Conservation (phyloP, 805 yeast genomes). For the Candida nanaspora region DNA sequence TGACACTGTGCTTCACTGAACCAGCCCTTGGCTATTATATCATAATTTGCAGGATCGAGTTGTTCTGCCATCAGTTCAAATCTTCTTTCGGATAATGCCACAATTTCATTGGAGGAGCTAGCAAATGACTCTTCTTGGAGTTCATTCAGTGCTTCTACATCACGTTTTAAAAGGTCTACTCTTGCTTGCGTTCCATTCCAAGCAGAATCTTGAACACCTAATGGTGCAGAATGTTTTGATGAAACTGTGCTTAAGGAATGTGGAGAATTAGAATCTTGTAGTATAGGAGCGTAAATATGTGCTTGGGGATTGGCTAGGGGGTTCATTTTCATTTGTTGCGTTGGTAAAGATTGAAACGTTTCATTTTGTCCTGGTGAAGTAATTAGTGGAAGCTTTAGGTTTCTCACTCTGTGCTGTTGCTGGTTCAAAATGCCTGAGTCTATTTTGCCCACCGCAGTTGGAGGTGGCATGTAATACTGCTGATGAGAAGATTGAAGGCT, state of each 20-base stretch:
- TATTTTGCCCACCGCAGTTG: background rate
- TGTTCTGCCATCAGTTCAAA: constrained; percentile 23
- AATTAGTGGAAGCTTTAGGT: too few relatives aligned
- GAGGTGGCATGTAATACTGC: background rate
- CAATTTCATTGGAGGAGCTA: constrained; percentile 37
- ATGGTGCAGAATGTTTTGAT: background rate
- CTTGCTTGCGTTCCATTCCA: background rate
- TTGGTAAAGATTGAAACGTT: too few relatives aligned
- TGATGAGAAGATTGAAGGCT: background rate
- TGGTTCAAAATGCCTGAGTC: too few relatives aligned
- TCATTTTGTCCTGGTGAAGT: too few relatives aligned
- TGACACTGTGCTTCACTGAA: constrained; percentile 55
- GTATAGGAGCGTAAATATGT: background rate
- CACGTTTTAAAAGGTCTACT: constrained; percentile 13
- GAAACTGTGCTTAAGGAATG: background rate
- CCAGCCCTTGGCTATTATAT: constrained; percentile 51
- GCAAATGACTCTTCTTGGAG: constrained; percentile 28
- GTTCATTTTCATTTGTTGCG: too few relatives aligned
- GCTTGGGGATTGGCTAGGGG: background rate
- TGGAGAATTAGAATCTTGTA: background rate
- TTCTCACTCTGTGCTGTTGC: too few relatives aligned
- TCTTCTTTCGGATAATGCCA: constrained; percentile 38
- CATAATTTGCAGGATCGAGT: constrained; percentile 23
- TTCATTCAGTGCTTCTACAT: constrained; percentile 28
- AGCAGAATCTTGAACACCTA: background rate